Base-by-base conservation (phyloP, 495 filamentous ascomycete genomes). In the Trichoderma gamsii region DNA sequence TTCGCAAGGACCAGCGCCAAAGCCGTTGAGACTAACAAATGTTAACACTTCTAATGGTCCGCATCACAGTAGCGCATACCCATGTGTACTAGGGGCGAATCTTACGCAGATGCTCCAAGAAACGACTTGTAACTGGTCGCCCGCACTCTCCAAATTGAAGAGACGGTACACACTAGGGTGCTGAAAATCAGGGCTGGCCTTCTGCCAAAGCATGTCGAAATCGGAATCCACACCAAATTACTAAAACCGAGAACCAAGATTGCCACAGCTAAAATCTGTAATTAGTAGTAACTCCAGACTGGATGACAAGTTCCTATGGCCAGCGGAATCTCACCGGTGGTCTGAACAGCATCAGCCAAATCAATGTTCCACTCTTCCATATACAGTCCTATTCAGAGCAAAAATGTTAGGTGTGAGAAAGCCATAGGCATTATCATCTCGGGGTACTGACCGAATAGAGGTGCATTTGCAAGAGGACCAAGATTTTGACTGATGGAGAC, bases 171-270 rank as follows among this genome's bases (percentile, higher is more conserved):
- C 41, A 89, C 80, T 41, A 86, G 69, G 11, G 81, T 81, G 0
- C 85, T 86, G 65, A 80, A 70, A 43, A 89, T 84, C 68, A 84
- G 77, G 11, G 86, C 87, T 1, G 84, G 84, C 35, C 87, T 79
- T 66, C 87, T 77, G 41, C 87, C 87, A 68, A 84, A 88, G 16
- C 84, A 82, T 0, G 84, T 83, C 66, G 82, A 82, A 27, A 89
- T 77, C 3, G 87, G 86, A 27, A 88, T 83, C 74, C 86, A 88
- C 69, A 89, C 79, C 75, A 89, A 89, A 70, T 89, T 89, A 70
- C 83, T 86, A 72, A 89, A 89, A 1, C 87, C 86, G 8, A 89
- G 78, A 0, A 88, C 82, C 21, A 89, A 70, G 70, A 89, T 89
- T 51, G 82, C 82, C n/a, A 89, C 77, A 27, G 25, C 56, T 61